phyloP scores from a whole-genome alignment of 2,329 filamentous ascomycete species.

The Fusarium fracticaudum region DNA sequence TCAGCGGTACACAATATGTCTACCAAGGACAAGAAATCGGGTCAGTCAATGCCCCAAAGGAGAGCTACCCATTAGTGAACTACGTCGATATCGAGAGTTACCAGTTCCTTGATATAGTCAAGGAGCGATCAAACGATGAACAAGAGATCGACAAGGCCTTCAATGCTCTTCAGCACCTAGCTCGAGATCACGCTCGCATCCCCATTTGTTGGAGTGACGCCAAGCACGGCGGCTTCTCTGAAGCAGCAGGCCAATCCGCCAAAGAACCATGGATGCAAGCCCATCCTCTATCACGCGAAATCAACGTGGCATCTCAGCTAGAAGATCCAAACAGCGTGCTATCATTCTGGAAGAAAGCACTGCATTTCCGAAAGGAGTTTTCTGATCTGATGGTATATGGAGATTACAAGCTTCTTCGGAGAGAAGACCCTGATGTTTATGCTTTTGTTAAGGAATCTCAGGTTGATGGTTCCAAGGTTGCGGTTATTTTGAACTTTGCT shows the following conservation, averaged over 20 bases:
- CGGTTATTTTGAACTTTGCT: conserved; percentile 49
- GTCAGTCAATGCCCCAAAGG: conserved; percentile 67
- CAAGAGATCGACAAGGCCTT: conserved; percentile 50
- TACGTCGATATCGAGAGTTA: conserved; percentile 61
- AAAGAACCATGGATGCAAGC: conserved; percentile 49
- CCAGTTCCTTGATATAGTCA: conserved; percentile 48
- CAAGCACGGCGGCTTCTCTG: conserved; percentile 49
- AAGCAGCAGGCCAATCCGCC: conserved; percentile 43
- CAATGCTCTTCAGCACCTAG: conserved; percentile 45
- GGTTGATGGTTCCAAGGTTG: conserved; percentile 32
- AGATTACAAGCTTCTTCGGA: conserved; percentile 43
- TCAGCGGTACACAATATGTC: conserved; percentile 70
- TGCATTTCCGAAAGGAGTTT: conserved; percentile 45
- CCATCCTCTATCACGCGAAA: conserved; percentile 45
- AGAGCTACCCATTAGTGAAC: conserved; percentile 68
- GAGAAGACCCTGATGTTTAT: conserved; percentile 40
- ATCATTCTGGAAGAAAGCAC: conserved; percentile 47
- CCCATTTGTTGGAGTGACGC: conserved; percentile 69
- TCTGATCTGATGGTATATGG: conserved; percentile 48
- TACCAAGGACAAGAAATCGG: conserved; percentile 76
- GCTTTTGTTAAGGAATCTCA: conserved; percentile 46
- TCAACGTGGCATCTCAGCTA: conserved; percentile 68
- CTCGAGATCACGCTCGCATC: conserved; percentile 71
- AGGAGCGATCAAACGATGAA: conserved; percentile 43
- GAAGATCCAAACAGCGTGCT: conserved; percentile 50